phyloP scores from a whole-genome alignment of 2,329 filamentous ascomycete species.

The Xylaria hypoxylon region DNA sequence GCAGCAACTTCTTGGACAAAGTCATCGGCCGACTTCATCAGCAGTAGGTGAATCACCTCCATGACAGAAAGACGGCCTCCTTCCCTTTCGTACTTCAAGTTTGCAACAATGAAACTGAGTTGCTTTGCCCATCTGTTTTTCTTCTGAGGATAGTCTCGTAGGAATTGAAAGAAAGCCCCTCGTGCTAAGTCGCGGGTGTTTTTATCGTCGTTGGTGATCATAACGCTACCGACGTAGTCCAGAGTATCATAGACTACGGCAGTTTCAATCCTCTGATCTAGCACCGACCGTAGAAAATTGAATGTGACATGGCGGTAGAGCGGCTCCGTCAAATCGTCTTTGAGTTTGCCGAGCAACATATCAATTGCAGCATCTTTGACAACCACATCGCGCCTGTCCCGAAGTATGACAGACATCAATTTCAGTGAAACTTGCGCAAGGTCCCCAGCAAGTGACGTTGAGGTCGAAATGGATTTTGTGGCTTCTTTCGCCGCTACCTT shows the following conservation, averaged over 20 bases:
- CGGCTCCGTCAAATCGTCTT: slow-evolving; percentile 91
- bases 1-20: slow-evolving; percentile 84
- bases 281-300: slow-evolving; percentile 88
- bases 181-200: slow-evolving; percentile 88
- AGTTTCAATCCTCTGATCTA: slow-evolving; percentile 86
- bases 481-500: slow-evolving; percentile 88
- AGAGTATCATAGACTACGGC: slow-evolving; percentile 90
- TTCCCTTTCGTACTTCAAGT: slow-evolving; percentile 89
- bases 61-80: slow-evolving; percentile 92
- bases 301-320: slow-evolving; percentile 94
- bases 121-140: slow-evolving; percentile 91
- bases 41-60: slow-evolving; percentile 87
- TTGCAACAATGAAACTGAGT: slow-evolving; percentile 87
- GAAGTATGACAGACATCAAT: slow-evolving; percentile 83
- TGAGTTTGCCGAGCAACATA: slow-evolving; percentile 82
- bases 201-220: slow-evolving; percentile 95
- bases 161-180: slow-evolving; percentile 91
- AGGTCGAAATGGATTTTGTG: slow-evolving; percentile 80
- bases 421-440: slow-evolving; percentile 90
- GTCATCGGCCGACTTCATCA: slow-evolving; percentile 85
- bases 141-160: slow-evolving; percentile 93
- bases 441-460: slow-evolving; percentile 83
- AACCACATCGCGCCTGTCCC: slow-evolving; percentile 79
- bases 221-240: slow-evolving; percentile 88
- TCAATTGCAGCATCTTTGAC: slow-evolving; percentile 87